phyloP scores from a whole-genome alignment of 805 yeast species.

The Cyberlindnera suaveolens region DNA sequence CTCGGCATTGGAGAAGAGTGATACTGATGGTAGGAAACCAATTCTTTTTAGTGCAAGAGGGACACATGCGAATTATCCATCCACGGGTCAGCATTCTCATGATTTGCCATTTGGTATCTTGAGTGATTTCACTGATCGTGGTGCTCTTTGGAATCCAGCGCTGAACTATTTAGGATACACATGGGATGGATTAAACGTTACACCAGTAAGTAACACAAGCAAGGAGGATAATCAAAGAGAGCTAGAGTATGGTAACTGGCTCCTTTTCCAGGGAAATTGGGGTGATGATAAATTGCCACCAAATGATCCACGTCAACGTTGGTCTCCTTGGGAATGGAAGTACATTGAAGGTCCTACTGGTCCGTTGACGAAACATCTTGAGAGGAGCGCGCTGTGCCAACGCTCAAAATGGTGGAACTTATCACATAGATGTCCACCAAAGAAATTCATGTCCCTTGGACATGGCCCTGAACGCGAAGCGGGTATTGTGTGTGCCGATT shows the following conservation, averaged over 20 bases:
- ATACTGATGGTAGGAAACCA: constrained; percentile 42
- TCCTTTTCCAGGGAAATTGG: constrained; percentile 80
- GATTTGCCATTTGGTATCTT: constrained; percentile 90
- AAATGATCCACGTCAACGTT: constrained; percentile 71
- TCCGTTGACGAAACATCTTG: constrained; percentile 73
- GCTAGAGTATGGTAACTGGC: constrained; percentile 44
- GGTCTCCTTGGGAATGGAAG: constrained; percentile 85
- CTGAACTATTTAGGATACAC: constrained; percentile 78
- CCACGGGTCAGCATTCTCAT: constrained; percentile 95
- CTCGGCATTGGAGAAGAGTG: constrained; percentile 54
- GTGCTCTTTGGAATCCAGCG: constrained; percentile 92
- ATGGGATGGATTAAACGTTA: constrained; percentile 51
- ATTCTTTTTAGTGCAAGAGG: constrained; percentile 88
- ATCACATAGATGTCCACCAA: constrained; percentile 73
- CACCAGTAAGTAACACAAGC: constrained; percentile 29
- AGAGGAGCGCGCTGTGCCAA: constrained; percentile 71
- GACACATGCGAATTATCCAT: constrained; percentile 93
- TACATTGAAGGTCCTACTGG: constrained; percentile 93
- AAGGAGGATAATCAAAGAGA: constrained; percentile 24
- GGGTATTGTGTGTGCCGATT: constrained; percentile 66
- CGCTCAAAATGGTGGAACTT: constrained; percentile 90
- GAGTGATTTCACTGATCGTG: constrained; percentile 91
- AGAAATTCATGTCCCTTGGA: constrained; percentile 71
- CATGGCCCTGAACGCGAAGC: constrained; percentile 87
- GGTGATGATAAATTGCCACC: constrained; percentile 71